These are phyloP conservation scores for Agaricus sinodeliciosus DNA, from an alignment of 768 basidiomycete genomes.

Conservation along the genomic window DNA sequence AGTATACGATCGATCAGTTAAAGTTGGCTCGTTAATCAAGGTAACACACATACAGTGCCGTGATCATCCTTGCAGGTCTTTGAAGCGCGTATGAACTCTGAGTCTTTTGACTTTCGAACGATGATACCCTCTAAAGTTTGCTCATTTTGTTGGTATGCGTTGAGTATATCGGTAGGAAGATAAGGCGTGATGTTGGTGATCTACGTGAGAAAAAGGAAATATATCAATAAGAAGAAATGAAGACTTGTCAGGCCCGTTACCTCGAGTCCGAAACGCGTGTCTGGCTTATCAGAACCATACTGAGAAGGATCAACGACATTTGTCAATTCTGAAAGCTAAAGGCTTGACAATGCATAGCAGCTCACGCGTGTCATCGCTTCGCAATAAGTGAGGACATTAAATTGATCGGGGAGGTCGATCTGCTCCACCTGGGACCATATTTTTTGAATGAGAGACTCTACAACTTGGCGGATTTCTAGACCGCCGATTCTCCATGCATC, in stretches of 20 bases:
- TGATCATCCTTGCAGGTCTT: conserved; percentile 5
- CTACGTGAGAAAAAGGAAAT: conserved; percentile 21
- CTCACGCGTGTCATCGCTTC: conserved; percentile 87
- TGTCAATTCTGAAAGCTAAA: conserved; percentile 11
- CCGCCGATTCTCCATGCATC: conserved; percentile 83
- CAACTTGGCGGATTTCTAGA: conserved; percentile 67
- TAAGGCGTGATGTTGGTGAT: conserved; percentile 35
- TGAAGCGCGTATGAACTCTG: conserved; percentile 36
- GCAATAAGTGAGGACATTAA: conserved; percentile 81
- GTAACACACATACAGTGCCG: not conserved
- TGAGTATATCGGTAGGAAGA: conserved; percentile 15
- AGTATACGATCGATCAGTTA: conserved; percentile 1
- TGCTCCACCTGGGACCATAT: conserved; percentile 74
- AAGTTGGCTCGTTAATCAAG: not conserved
- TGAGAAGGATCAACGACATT: conserved; percentile 21
- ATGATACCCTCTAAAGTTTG: conserved; percentile 41
- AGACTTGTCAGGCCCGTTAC: conserved; percentile 29
- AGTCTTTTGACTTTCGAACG: conserved; percentile 33
- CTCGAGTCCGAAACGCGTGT: conserved; percentile 83
- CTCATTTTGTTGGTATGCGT: conserved; percentile 9
- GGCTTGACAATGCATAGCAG: conserved; percentile 16
- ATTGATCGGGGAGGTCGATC: conserved; percentile 50
- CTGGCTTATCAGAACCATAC: conserved; percentile 96
- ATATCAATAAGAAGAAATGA: conserved; percentile 11
- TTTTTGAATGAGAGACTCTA: conserved; percentile 65